phyloP scores from a whole-genome alignment of 805 yeast genomes.

The Candida chauliodis region DNA sequence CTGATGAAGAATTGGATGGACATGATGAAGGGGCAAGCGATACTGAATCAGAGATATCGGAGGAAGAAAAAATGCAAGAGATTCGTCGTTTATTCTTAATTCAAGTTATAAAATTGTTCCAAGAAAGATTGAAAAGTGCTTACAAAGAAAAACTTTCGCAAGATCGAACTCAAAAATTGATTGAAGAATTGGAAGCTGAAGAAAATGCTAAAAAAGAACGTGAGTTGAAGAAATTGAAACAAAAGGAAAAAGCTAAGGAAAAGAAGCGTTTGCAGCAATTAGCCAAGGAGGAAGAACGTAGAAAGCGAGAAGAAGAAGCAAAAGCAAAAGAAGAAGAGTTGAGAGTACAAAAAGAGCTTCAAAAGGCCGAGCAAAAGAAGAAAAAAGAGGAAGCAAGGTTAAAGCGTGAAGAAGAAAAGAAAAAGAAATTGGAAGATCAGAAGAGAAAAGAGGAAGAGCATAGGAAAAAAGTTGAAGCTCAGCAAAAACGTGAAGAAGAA shows the following conservation, averaged over 20 bases:
- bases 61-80: slow-evolving; percentile 68
- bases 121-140: slow-evolving; percentile 68
- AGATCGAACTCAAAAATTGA: slow-evolving; percentile 58
- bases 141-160: slow-evolving; percentile 80
- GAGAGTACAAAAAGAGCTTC: slow-evolving; percentile 28
- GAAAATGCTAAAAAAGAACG: slow-evolving; percentile 60
- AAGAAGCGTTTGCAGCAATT: slow-evolving; percentile 60
- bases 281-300: slow-evolving; percentile 60
- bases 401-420: slow-evolving; percentile 47
- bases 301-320: slow-evolving; percentile 52
- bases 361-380: slow-evolving; percentile 35
- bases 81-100: slow-evolving; percentile 76
- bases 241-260: slow-evolving; percentile 68
- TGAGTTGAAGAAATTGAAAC: slow-evolving; percentile 61
- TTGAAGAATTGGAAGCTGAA: slow-evolving; percentile 70
- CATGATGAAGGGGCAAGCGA: slow-evolving; percentile 40
- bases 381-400: slow-evolving; percentile 35
- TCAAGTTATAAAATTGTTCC: slow-evolving; percentile 74
- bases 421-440: slow-evolving; percentile 37
- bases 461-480: slow-evolving; percentile 27
- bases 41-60: slow-evolving; percentile 36
- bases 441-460: slow-evolving; percentile 32
- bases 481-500: slow-evolving; percentile 26
- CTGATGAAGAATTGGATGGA: slow-evolving; percentile 38
- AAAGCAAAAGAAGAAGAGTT: slow-evolving; percentile 31